Percentiles rank a stretch among this genome's conserved stretches.
Conservation (phyloP, 225 moss, liverwort and hornwort genomes). For the Straminergon stramineum region DNA sequence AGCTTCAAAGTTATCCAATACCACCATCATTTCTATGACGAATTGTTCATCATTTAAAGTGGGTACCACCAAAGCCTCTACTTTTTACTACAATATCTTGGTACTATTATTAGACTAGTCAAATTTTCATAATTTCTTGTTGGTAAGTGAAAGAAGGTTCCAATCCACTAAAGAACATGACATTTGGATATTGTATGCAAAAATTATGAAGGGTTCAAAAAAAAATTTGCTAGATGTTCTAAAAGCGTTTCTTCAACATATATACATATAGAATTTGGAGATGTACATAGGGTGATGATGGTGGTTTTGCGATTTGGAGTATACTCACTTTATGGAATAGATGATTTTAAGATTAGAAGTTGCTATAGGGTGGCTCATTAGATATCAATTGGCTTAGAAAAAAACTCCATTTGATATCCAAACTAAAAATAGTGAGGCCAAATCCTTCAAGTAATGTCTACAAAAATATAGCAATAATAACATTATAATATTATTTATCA, state of each 20-base stretch:
- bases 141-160: background rate
- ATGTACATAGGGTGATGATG: too few species aligned
- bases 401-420: background rate
- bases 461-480: background rate
- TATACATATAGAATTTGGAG: too few species aligned
- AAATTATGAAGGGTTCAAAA: too few species aligned
- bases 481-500: background rate
- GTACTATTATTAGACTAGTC: background rate
- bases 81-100: accelerated
- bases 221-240: too few species aligned
- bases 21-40: too few species aligned
- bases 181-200: background rate
- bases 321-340: background rate
- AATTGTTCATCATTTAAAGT: accelerated
- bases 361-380: background rate
- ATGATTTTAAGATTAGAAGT: background rate
- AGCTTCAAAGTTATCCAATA: background rate
- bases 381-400: background rate
- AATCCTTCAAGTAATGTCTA: background rate
- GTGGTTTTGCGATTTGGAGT: too few species aligned
- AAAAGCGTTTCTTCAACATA: too few species aligned
- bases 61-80: accelerated
- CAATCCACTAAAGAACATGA: accelerated
- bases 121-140: background rate
- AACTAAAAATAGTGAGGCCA: background rate